These are phyloP conservation scores for Binderoboletus segoi DNA, from an alignment of 1,284 basidiomycete species.

Conservation along the genomic window DNA sequence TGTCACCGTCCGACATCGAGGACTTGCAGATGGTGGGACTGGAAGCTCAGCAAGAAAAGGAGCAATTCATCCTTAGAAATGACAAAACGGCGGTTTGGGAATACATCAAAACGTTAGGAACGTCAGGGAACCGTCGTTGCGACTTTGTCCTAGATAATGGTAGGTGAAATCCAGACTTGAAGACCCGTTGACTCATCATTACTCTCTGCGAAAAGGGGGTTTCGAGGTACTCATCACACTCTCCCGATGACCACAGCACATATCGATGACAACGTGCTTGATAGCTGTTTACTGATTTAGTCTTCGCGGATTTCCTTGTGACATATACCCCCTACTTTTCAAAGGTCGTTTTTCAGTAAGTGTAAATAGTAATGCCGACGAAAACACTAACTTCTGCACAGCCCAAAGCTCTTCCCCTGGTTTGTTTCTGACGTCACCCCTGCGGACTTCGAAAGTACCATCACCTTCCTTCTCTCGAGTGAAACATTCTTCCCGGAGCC, in stretches of 20 bases:
- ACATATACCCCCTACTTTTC: conserved; percentile 83
- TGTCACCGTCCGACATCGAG: conserved; percentile 81
- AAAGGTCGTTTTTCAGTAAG: conserved; percentile 88
- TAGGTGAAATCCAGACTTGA: conserved; percentile 35
- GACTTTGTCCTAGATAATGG: conserved; percentile 95
- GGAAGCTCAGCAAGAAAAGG: conserved; percentile 73
- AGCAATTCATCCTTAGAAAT: conserved; percentile 82
- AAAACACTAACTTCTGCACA: conserved; percentile 34
- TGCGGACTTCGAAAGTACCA: conserved; percentile 65
- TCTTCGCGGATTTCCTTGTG: conserved; percentile 93
- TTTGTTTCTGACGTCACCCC: conserved; percentile 93
- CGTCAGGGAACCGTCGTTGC: conserved; percentile 53
- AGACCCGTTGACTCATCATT: neutral
- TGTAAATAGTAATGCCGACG: conserved; percentile 7
- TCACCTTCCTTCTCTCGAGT: conserved; percentile 56
- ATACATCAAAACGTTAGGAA: conserved; percentile 56
- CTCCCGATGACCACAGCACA: neutral
- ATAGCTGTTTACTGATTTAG: conserved; percentile 90
- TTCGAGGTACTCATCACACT: conserved; percentile 59
- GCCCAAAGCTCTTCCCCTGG: conserved; percentile 90
- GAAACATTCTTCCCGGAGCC: conserved; percentile 54
- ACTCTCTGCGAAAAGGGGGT: conserved; percentile 57
- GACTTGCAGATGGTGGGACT: conserved; percentile 81
- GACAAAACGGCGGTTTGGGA: conserved; percentile 82
- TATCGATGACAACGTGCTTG: neutral